Percentiles rank a stretch among this genome's conserved stretches.
Evolutionary conservation across 2,329 filamentous ascomycete species (phyloP).

Genomic region (Trichoderma lentiforme): DNA sequence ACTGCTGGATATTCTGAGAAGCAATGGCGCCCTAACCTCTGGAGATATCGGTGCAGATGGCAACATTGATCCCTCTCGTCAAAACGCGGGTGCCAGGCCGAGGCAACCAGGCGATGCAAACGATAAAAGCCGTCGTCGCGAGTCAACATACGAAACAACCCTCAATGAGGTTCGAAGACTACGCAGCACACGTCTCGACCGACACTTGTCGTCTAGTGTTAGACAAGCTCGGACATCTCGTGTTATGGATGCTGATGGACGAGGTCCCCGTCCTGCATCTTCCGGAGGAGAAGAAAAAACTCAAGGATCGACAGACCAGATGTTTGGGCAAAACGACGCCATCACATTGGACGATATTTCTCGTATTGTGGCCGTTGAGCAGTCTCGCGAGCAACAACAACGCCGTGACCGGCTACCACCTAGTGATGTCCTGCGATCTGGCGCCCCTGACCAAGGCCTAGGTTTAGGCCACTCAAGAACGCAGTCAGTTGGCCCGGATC

Average conservation of each 20-base stretch:
- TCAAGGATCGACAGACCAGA: conserved; percentile 68
- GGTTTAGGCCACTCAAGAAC: conserved; percentile 65
- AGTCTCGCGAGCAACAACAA: conserved; percentile 86
- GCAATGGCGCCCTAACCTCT: conserved; percentile 74
- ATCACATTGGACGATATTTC: conserved; percentile 95
- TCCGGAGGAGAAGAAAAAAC: conserved; percentile 56
- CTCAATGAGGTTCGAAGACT: conserved; percentile 91
- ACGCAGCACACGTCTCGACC: conserved; percentile 89
- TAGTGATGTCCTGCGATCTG: conserved; percentile 63
- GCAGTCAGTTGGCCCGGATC: conserved; percentile 53
- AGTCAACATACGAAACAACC: conserved; percentile 88
- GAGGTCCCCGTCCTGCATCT: conserved; percentile 71
- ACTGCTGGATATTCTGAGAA: conserved; percentile 80
- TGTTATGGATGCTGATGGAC: conserved; percentile 67
- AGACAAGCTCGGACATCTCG: conserved; percentile 85
- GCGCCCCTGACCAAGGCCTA: conserved; percentile 40
- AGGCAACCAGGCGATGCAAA: conserved; percentile 61
- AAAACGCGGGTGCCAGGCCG: conserved; percentile 66
- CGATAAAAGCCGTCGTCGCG: conserved; percentile 55
- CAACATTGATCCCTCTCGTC: conserved; percentile 51
- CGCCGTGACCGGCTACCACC: conserved; percentile 53
- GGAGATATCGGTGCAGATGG: conserved; percentile 54
- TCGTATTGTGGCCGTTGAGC: conserved; percentile 90
- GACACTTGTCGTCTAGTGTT: conserved; percentile 88
- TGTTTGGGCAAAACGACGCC: conserved; percentile 86